phyloP scores from a whole-genome alignment of 1,284 basidiomycete species.

The Omphalotus olearius region DNA sequence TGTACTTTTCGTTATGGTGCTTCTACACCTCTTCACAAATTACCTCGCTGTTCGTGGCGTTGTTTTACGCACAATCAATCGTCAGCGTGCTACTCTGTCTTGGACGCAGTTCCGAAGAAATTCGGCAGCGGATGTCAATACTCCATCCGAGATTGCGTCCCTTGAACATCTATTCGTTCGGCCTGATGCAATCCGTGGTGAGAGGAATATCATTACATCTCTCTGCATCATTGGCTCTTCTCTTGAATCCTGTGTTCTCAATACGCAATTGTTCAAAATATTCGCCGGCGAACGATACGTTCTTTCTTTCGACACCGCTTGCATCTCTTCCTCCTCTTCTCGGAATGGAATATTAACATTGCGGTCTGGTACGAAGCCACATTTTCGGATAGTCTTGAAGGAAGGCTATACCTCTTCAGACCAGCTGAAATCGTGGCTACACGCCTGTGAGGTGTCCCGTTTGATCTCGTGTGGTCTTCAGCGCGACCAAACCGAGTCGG shows the following conservation, averaged over 20 bases:
- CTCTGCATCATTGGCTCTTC: slow-evolving; percentile 44
- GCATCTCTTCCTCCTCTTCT: not conserved
- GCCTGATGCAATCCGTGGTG: slow-evolving; percentile 33
- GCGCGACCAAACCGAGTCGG: not conserved
- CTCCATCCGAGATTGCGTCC: slow-evolving; percentile 29
- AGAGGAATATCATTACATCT: slow-evolving; percentile 27
- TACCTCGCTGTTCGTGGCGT: slow-evolving; percentile 56
- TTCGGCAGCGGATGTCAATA: slow-evolving; percentile 16
- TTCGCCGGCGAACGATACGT: slow-evolving; percentile 45
- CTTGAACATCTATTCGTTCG: slow-evolving; percentile 33
- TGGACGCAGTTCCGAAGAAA: slow-evolving; percentile 39
- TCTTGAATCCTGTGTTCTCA: slow-evolving; percentile 34
- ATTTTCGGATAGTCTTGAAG: slow-evolving; percentile 44
- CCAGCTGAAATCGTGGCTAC: slow-evolving; percentile 55
- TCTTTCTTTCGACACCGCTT: slow-evolving; percentile 38
- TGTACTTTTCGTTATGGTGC: slow-evolving; percentile 46
- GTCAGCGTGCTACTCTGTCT: slow-evolving; percentile 49
- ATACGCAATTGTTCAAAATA: slow-evolving; percentile 23
- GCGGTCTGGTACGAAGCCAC: slow-evolving; percentile 11
- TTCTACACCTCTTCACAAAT: slow-evolving; percentile 53
- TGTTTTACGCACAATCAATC: slow-evolving; percentile 51
- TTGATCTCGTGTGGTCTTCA: not conserved
- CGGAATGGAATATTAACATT: slow-evolving; percentile 7
- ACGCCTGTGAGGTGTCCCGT: slow-evolving; percentile 30
- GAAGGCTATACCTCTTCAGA: slow-evolving; percentile 41